Conservation (phyloP, 148 eudicot species). For the Rhododendron simsii region DNA sequence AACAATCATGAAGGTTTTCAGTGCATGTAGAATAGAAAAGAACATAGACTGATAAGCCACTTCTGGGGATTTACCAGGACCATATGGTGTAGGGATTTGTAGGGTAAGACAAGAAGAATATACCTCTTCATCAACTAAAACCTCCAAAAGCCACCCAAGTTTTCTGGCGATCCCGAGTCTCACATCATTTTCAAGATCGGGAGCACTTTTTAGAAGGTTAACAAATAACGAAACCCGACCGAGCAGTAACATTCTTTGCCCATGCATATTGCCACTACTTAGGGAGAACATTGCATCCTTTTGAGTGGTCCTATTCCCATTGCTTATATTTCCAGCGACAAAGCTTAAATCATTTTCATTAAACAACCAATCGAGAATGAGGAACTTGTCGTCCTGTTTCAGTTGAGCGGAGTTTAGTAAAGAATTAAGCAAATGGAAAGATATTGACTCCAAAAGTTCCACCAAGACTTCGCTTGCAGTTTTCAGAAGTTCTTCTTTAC, state of each 20-base stretch:
- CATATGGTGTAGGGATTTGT: constrained; percentile 39
- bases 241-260: constrained; percentile 30
- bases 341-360: constrained; percentile 22
- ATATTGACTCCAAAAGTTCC: constrained; percentile 74
- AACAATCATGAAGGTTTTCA: constrained; percentile 74
- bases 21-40: constrained; percentile 45
- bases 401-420: constrained; percentile 64
- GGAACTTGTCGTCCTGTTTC: constrained; percentile 45
- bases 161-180: constrained; percentile 53
- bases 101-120: constrained; percentile 53
- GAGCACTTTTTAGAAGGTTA: constrained; percentile 57
- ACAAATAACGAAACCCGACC: constrained; percentile 62
- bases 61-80: constrained; percentile 44
- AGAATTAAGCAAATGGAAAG: constrained; percentile 69
- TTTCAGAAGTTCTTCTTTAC: constrained; percentile 44
- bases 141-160: constrained; percentile 61
- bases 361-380: constrained; percentile 67
- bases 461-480: constrained; percentile 58
- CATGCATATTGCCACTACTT: constrained; percentile 40
- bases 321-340: constrained; percentile 17
- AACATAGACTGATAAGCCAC: constrained; percentile 54
- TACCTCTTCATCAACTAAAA: constrained; percentile 52
- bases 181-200: constrained; percentile 55
- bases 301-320: constrained; percentile 16
- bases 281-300: constrained; percentile 39